Evolutionary conservation across 2,329 filamentous ascomycete species (phyloP).

Genomic region (Cordyceps javanica): DNA sequence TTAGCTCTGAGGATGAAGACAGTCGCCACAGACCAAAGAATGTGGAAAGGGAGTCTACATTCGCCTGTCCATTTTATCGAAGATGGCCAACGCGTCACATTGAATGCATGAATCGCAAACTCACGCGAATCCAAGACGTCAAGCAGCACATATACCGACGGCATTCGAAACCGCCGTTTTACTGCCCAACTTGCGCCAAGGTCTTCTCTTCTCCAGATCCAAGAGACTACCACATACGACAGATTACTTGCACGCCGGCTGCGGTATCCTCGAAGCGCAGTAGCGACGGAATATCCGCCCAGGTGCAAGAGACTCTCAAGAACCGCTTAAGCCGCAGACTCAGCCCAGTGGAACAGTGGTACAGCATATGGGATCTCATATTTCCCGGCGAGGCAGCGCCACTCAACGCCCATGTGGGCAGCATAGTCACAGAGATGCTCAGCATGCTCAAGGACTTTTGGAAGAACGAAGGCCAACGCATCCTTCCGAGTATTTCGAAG

Average conservation of each 20-base stretch:
- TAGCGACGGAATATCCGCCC: slow-evolving; percentile 9
- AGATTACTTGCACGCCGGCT: background rate
- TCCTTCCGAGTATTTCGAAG: background rate
- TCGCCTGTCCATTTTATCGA: slow-evolving; percentile 17
- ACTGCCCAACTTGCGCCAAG: slow-evolving; percentile 14
- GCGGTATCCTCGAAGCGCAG: background rate
- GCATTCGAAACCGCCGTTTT: slow-evolving; percentile 11
- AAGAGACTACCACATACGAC: slow-evolving; percentile 12
- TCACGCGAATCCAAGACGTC: slow-evolving; percentile 18
- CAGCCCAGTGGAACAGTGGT: slow-evolving; percentile 13
- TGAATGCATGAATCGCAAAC: slow-evolving; percentile 15
- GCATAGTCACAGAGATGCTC: slow-evolving; percentile 12
- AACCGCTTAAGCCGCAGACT: slow-evolving; percentile 7
- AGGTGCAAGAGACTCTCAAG: slow-evolving; percentile 12
- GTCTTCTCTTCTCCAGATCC: background rate
- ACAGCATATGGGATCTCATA: slow-evolving; percentile 16
- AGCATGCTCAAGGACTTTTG: slow-evolving; percentile 14
- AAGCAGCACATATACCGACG: slow-evolving; percentile 17
- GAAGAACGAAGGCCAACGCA: slow-evolving; percentile 4
- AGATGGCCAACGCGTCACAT: slow-evolving; percentile 13
- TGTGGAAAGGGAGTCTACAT: slow-evolving; percentile 2
- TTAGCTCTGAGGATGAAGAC: slow-evolving; percentile 9
- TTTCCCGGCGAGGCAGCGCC: slow-evolving; percentile 7
- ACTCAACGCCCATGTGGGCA: slow-evolving; percentile 11
- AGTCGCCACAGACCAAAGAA: slow-evolving; percentile 3